A percentile compares a stretch with the other conserved stretches of the same genome.
Evolutionary conservation across 352 stramenopile genomes (phyloP).

Genomic region (Lagenidium sp.): DNA sequence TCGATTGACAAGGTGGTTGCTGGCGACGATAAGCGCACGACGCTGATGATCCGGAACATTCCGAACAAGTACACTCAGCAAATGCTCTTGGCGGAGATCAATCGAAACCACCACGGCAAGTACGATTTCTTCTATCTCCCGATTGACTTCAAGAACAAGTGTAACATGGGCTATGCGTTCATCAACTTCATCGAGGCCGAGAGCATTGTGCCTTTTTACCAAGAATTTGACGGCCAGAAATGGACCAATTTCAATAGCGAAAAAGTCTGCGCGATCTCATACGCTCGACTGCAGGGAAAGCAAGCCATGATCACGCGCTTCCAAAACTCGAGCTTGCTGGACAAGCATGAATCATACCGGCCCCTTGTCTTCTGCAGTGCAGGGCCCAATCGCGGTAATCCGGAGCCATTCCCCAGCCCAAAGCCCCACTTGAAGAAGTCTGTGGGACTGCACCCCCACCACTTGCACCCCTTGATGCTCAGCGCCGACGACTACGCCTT

Average conservation of each 20-base stretch:
- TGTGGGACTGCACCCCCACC: conserved; percentile 8
- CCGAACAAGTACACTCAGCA: conserved; percentile 99
- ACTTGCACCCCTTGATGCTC: conserved; percentile 35
- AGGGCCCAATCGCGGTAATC: conserved; percentile 53
- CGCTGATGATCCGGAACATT: conserved; percentile 99
- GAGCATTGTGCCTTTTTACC: conserved; percentile 70
- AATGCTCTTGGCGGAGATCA: conserved; percentile 98
- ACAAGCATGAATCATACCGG: conserved; percentile 90
- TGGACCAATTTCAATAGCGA: conserved; percentile 99
- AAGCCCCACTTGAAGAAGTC: conserved; percentile 18
- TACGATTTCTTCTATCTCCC: conserved; percentile 99
- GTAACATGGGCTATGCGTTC: conserved; percentile 99
- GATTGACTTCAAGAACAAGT: conserved; percentile 99
- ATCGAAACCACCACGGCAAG: conserved; percentile 86
- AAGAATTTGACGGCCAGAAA: conserved; percentile 78
- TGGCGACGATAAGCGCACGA: conserved; percentile 93
- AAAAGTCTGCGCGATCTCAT: conserved; percentile 98
- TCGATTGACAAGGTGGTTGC: conserved; percentile 61
- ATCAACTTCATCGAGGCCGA: conserved; percentile 97
- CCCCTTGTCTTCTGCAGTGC: conserved; percentile 87
- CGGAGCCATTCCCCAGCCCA: conserved; percentile 54
- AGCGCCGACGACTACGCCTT: no score
- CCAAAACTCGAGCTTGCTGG: conserved; percentile 95
- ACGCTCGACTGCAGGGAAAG: conserved; percentile 96
- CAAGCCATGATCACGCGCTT: conserved; percentile 97